phyloP scores from a whole-genome alignment of 1,284 basidiomycete genomes.

The Ustilago cynodontis region DNA sequence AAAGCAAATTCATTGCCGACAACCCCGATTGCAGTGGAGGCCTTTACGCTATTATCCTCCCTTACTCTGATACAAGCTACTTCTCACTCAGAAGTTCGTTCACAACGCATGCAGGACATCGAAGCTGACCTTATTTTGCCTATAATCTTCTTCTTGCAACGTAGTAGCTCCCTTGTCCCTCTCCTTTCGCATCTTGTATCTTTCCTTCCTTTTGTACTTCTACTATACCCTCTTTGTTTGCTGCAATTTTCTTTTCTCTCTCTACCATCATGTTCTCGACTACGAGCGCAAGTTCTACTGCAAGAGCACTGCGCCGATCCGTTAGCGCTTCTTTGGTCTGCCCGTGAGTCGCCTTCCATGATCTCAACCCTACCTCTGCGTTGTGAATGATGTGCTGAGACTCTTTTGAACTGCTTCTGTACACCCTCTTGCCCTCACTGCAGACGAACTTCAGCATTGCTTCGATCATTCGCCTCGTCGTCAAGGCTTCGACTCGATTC shows the following conservation, averaged over 20 bases:
- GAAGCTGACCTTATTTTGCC: constrained; percentile 10
- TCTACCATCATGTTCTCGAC: constrained; percentile 7
- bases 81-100: background rate
- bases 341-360: constrained; percentile 31
- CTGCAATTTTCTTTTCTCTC: constrained; percentile 7
- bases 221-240: constrained; percentile 27
- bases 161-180: background rate
- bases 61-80: constrained; percentile 45
- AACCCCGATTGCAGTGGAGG: constrained; percentile 54
- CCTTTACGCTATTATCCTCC: constrained; percentile 58
- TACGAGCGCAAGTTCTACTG: constrained; percentile 9
- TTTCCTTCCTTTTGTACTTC: constrained; percentile 32
- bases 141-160: constrained; percentile 5
- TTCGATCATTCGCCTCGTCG: constrained; percentile 38
- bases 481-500: constrained; percentile 43
- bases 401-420: constrained; percentile 3
- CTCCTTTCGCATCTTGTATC: constrained; percentile 1
- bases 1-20: constrained; percentile 56
- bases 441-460: constrained; percentile 1
- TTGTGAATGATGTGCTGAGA: constrained; percentile 25
- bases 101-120: background rate
- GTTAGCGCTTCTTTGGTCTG: constrained; percentile 22
- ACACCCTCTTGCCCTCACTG: background rate
- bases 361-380: background rate
- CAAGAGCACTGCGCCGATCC: constrained; percentile 11